Base-by-base conservation (phyloP, 176 grass and related monocot species). In the Carex scoparia region DNA sequence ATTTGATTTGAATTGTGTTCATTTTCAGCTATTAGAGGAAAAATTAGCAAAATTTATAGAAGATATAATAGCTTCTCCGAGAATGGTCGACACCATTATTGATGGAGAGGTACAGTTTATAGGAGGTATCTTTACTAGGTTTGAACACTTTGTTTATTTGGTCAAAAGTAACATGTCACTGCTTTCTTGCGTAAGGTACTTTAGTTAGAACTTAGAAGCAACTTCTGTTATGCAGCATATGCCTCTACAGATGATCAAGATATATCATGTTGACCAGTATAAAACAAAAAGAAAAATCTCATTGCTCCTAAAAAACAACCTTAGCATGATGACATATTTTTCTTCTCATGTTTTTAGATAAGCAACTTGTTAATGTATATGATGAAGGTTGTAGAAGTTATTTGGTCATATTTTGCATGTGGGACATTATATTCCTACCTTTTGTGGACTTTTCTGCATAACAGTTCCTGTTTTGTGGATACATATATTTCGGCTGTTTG, bases 41-140 rank as follows among this genome's bases (percentile, higher is more conserved):
- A 94, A 84, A 63, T 87, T 94, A 84, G 92, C 89, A 85, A 65
- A 82, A 65, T 94, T 94, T 89, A 88, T 94, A 1, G 89, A 94
- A 94, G 87, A 89, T 49, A 91, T 89, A 85, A 23, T 91, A 79
- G 92, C 87, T 87, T 85, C 89, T 84, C 92, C 89, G 81, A 48
- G 89, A 86, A 89, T 94, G 82, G 84, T 94, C 48, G 86, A 80
- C 87, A 87, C 33, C 67, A 89, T 94, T 89, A 79, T 89, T 75
- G 86, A 89, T 86, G 92, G 85, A 85, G 92, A 91, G 92, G 92
- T 94, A 94, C 68, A 1, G 11, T 56, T 56, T 54, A 54, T 33
- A 12, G 30, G 27, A 12, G 30, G 12, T 56, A 3, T 77, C 23
- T 55, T 27, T 77, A 77, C 49, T 5, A 32, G n/a, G 23, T 77